These are phyloP conservation scores for Scedosporium dehoogii DNA, from an alignment of 2,329 filamentous ascomycete species.

Conservation along the genomic window DNA sequence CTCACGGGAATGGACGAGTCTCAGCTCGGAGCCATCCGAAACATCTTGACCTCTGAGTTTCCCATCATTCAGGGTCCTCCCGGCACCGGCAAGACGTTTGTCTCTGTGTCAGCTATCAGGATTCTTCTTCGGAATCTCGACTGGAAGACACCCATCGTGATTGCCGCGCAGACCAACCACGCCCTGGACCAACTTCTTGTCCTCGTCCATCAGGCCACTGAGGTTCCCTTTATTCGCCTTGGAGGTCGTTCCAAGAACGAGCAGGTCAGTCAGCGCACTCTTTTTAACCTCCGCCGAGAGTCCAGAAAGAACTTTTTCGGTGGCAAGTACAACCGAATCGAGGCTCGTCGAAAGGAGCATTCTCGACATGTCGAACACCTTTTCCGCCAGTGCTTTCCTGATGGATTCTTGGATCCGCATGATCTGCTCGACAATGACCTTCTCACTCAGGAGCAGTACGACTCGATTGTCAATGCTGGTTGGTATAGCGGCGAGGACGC, in stretches of 20 bases:
- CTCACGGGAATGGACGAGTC: slow-evolving; percentile 51
- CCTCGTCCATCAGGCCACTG: slow-evolving; percentile 43
- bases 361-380: slow-evolving; percentile 28
- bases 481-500: not conserved
- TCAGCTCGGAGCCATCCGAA: slow-evolving; percentile 57
- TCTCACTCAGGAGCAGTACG: slow-evolving; percentile 52
- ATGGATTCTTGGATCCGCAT: slow-evolving; percentile 39
- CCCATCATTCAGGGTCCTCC: slow-evolving; percentile 80
- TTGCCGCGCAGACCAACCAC: slow-evolving; percentile 85
- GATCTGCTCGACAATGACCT: slow-evolving; percentile 44
- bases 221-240: slow-evolving; percentile 43
- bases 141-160: slow-evolving; percentile 57
- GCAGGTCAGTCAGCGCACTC: slow-evolving; percentile 53
- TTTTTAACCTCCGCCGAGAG: slow-evolving; percentile 48
- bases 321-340: slow-evolving; percentile 15
- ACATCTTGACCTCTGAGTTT: slow-evolving; percentile 62
- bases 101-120: slow-evolving; percentile 63
- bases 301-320: slow-evolving; percentile 13
- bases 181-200: slow-evolving; percentile 73
- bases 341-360: slow-evolving; percentile 13
- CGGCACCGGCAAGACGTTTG: slow-evolving; percentile 65
- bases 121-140: slow-evolving; percentile 51
- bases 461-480: slow-evolving; percentile 39
- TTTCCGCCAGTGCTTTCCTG: slow-evolving; percentile 25
- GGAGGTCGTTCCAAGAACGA: slow-evolving; percentile 61